These are phyloP conservation scores for Penicillium sp. DNA, from an alignment of 2,329 filamentous ascomycete species.

Conservation along the genomic window DNA sequence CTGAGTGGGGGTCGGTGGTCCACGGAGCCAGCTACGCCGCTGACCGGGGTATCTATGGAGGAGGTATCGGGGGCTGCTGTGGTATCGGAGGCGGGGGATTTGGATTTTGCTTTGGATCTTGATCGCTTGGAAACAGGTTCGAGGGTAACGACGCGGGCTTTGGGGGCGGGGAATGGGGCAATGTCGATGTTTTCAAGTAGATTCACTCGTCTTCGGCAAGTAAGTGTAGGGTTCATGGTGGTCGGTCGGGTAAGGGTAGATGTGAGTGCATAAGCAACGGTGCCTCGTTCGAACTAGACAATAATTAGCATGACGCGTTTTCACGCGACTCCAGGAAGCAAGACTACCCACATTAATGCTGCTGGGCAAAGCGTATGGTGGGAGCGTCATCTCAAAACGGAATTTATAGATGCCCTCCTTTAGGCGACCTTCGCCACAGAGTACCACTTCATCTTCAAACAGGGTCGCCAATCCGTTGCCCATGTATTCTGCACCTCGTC, in stretches of 20 bases:
- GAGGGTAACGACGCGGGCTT: slow-evolving; percentile 78
- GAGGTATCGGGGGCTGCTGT: slow-evolving; percentile 44
- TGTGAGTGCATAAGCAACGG: slow-evolving; percentile 86
- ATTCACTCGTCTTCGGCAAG: slow-evolving; percentile 77
- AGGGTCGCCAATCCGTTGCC: slow-evolving; percentile 65
- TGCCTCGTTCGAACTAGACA: slow-evolving; percentile 85
- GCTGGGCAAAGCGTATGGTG: slow-evolving; percentile 64
- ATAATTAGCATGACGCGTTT: neutral
- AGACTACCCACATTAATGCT: slow-evolving; percentile 79
- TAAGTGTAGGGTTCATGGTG: slow-evolving; percentile 75
- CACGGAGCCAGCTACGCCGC: slow-evolving; percentile 27
- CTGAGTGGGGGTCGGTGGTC: slow-evolving; percentile 46
- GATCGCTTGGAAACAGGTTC: slow-evolving; percentile 77
- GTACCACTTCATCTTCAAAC: slow-evolving; percentile 64
- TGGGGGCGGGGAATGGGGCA: slow-evolving; percentile 69
- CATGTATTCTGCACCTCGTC: slow-evolving; percentile 54
- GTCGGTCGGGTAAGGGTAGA: slow-evolving; percentile 87
- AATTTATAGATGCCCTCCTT: slow-evolving; percentile 66
- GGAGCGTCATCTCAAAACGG: slow-evolving; percentile 63
- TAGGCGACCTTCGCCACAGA: slow-evolving; percentile 64
- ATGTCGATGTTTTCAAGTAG: slow-evolving; percentile 84
- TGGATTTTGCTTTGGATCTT: slow-evolving; percentile 57
- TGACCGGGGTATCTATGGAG: slow-evolving; percentile 47
- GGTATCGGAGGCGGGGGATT: slow-evolving; percentile 43
- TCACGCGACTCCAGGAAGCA: neutral